A percentile compares a stretch with the other conserved stretches of the same genome.
Conservation (phyloP, 1,284 basidiomycete genomes). For the Schizopora paradoxa region DNA sequence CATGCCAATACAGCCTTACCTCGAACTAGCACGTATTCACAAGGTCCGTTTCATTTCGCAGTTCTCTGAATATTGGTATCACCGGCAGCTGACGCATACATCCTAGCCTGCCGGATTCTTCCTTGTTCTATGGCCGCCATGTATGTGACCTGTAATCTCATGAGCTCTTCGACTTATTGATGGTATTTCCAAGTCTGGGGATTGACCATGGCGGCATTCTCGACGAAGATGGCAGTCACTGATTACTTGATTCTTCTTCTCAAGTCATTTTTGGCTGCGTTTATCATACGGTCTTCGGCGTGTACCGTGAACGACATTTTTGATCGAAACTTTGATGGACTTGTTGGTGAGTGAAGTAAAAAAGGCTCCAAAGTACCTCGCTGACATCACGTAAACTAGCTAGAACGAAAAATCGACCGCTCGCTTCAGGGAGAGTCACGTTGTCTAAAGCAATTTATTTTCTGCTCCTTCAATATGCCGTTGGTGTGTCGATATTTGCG, state of each 20-base stretch:
- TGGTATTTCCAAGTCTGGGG: constrained; percentile 8
- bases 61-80: neutral
- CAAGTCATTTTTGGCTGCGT: constrained; percentile 6
- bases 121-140: constrained; percentile 12
- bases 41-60: constrained; percentile 3
- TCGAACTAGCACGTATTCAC: constrained; percentile 13
- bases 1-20: constrained; percentile 10
- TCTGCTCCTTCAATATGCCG: constrained; percentile 33
- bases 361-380: constrained; percentile 1
- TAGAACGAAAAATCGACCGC: constrained; percentile 43
- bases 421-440: constrained; percentile 40
- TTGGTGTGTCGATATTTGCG: constrained; percentile 30
- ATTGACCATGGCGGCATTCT: constrained; percentile 8
- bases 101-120: constrained; percentile 11
- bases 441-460: constrained; percentile 37
- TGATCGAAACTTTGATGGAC: constrained; percentile 20
- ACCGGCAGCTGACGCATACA: neutral
- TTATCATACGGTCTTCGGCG: constrained; percentile 11
- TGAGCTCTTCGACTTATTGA: neutral
- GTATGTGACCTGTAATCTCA: too few species aligned
- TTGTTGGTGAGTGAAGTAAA: constrained; percentile 16
- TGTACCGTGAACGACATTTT: constrained; percentile 22
- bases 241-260: constrained; percentile 2
- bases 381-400: constrained; percentile 39
- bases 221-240: constrained; percentile 1